Evolutionary conservation across 1,139 yeast genomes (phyloP).

Genomic region (Meyerozyma smithsonii): DNA sequence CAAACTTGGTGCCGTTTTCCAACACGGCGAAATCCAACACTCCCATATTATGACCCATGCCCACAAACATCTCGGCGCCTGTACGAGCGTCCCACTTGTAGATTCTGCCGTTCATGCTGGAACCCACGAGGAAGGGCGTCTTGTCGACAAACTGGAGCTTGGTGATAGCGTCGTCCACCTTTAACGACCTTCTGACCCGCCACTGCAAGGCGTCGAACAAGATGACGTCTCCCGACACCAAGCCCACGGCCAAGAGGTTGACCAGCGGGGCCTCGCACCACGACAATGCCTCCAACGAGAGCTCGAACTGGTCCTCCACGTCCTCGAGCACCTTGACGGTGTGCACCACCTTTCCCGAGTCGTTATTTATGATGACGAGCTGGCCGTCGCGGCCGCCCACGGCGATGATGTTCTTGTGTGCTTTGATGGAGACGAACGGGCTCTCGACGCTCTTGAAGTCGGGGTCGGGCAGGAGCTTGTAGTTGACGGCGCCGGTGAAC

Average conservation of each 20-base stretch:
- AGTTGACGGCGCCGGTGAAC: conserved; percentile 63
- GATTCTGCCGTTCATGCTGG: conserved; percentile 81
- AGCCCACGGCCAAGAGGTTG: conserved; percentile 69
- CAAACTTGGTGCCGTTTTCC: conserved; percentile 61
- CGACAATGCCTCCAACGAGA: conserved; percentile 78
- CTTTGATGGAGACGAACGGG: conserved; percentile 79
- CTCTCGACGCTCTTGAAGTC: conserved; percentile 69
- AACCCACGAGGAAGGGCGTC: conserved; percentile 57
- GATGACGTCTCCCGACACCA: conserved; percentile 81
- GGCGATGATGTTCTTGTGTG: conserved; percentile 48
- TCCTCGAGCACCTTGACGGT: conserved; percentile 59
- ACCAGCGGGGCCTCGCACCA: conserved; percentile 70
- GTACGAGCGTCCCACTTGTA: conserved; percentile 88
- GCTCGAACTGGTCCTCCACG: conserved; percentile 63
- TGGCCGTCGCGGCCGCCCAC: conserved; percentile 87
- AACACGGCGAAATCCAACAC: conserved; percentile 72
- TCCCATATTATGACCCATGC: conserved; percentile 93
- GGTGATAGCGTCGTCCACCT: conserved; percentile 78
- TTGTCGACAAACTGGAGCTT: conserved; percentile 62
- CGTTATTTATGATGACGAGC: conserved; percentile 68
- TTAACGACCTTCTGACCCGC: conserved; percentile 72
- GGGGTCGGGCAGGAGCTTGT: conserved; percentile 56
- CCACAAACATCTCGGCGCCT: conserved; percentile 68
- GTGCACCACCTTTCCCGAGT: conserved; percentile 66
- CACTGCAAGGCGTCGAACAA: conserved; percentile 82